Percentiles rank a stretch among this genome's conserved stretches.
phyloP scores from a whole-genome alignment of 2,329 filamentous ascomycete species.

The Cordyceps fumosorosea region DNA sequence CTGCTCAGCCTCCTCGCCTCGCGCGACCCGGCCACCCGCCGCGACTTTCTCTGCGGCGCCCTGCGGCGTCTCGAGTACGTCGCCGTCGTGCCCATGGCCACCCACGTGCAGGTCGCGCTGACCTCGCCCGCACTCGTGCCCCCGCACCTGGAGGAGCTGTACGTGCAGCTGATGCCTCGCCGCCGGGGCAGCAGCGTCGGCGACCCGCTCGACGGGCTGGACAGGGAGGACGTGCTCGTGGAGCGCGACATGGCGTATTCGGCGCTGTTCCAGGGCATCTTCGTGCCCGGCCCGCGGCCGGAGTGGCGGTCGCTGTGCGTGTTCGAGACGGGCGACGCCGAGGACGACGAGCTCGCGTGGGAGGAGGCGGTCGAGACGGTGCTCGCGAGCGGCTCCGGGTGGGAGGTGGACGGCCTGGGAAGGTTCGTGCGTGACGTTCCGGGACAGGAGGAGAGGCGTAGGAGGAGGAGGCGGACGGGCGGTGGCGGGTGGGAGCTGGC shows the following conservation, averaged over 20 bases:
- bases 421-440: slow-evolving; percentile 31
- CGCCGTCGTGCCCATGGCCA: slow-evolving; percentile 60
- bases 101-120: slow-evolving; percentile 39
- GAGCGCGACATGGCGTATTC: slow-evolving; percentile 47
- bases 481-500: neutral
- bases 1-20: slow-evolving; percentile 32
- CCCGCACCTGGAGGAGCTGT: slow-evolving; percentile 40
- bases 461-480: neutral
- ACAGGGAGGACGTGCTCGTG: slow-evolving; percentile 43
- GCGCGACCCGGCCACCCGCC: slow-evolving; percentile 25
- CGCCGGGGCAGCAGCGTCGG: slow-evolving; percentile 21
- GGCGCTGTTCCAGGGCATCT: slow-evolving; percentile 36
- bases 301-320: slow-evolving; percentile 36
- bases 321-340: slow-evolving; percentile 45
- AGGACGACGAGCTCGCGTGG: slow-evolving; percentile 39
- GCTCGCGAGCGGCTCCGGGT: slow-evolving; percentile 30
- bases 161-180: slow-evolving; percentile 43
- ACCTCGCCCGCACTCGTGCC: neutral
- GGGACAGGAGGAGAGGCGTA: slow-evolving; percentile 8
- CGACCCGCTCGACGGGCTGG: slow-evolving; percentile 23
- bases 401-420: slow-evolving; percentile 39
- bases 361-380: slow-evolving; percentile 36
- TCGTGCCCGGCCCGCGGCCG: slow-evolving; percentile 20
- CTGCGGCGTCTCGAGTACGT: slow-evolving; percentile 52
- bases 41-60: slow-evolving; percentile 30